Base-by-base conservation (phyloP, 2,329 filamentous ascomycete species). In the Thyridium curvatum region DNA sequence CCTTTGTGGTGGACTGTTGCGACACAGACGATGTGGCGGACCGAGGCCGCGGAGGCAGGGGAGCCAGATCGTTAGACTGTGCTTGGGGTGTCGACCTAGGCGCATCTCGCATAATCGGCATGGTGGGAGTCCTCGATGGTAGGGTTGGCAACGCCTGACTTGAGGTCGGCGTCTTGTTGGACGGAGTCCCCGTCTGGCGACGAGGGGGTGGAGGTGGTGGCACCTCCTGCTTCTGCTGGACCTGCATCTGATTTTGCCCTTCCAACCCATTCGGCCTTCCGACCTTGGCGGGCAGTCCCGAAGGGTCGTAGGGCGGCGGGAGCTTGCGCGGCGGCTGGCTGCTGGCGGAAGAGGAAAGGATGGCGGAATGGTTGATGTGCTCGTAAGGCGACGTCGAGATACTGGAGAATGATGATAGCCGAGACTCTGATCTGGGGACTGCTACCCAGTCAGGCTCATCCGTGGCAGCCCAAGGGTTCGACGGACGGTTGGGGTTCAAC, bases 391-490 rank as follows among this genome's bases (percentile, higher is more conserved):
- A 79, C 39, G 69, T 77, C 9, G 75, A 79, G 43, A 79, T 68
- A 52, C 70, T 77, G 3, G 72, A 76, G 44, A 68, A 67, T 0
- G 73, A 66, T 1, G 72, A 74, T 21, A 74, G 58, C 30, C 72
- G 68, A 13, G 74, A 75, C 32, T 69, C 66, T 3, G 71, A 64
- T 26, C 75, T 65, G 16, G 77, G 71, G 6, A 83, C 68, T 4
- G 72, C 73, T 32, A 94, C 79, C 93, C 93, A 97, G 52, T 96
- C 90, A 9, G 83, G 77, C 58, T 94, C 86, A 26, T 82, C 72
- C 2, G 76, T 81, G 1, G 74, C 68, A 2, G 72, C 74, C 58
- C 94, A 97, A 0, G 93, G 93, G 52, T 97, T 97, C 1, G 84
- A 78, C 12, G 79, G 77, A 35, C 86, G 77, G 26, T 78, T 73